Conservation (phyloP, 768 basidiomycete species). For the Trametes villosa region DNA sequence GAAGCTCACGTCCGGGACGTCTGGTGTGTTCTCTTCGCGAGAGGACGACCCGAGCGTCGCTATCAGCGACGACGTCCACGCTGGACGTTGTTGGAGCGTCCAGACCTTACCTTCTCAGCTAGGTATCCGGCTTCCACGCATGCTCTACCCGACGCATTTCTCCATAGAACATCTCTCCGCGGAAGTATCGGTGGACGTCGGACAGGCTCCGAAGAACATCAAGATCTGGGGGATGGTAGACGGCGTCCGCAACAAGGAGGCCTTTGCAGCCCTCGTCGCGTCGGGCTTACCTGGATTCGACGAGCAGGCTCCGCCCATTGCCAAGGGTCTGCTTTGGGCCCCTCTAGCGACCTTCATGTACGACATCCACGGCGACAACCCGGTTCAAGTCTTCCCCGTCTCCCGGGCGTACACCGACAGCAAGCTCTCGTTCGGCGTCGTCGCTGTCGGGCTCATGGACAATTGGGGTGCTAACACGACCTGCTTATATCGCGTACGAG, state of each 20-base stretch:
- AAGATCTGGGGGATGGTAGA: neutral
- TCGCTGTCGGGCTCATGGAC: neutral
- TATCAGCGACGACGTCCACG: neutral
- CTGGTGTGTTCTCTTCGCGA: neutral
- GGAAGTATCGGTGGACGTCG: neutral
- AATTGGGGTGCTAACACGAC: constrained; percentile 1
- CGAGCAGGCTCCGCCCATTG: neutral
- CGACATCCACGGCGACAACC: constrained; percentile 1
- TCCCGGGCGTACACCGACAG: neutral
- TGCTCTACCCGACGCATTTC: neutral
- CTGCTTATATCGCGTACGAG: neutral
- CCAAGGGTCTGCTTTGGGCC: neutral
- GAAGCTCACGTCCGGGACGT: neutral
- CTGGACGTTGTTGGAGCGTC: neutral
- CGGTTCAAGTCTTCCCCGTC: neutral
- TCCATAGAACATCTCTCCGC: neutral
- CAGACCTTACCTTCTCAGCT: neutral
- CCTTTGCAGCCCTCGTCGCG: neutral
- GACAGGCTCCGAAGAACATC: neutral
- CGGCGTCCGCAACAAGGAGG: neutral
- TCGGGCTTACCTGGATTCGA: neutral
- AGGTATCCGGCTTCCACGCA: neutral
- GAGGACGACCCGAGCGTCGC: neutral
- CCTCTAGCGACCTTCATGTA: neutral
- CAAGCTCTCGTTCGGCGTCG: neutral